Conservation (phyloP, 139 green algal genomes). For the Coccomyxa sp. region DNA sequence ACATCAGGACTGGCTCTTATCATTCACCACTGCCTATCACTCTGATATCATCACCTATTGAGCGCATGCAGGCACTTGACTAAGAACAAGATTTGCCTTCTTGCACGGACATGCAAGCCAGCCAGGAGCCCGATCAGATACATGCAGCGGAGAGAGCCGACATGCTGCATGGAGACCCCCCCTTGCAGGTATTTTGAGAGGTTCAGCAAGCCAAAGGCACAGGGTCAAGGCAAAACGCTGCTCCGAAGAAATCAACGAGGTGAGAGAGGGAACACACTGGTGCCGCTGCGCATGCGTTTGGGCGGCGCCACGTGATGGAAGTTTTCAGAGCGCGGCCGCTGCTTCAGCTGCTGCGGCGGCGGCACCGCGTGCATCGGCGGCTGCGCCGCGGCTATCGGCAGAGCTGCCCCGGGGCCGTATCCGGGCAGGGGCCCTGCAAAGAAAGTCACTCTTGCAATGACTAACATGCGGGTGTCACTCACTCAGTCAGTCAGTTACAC, state of each 20-base stretch:
- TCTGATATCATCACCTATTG: background rate
- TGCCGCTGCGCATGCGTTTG: background rate
- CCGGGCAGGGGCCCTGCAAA: background rate
- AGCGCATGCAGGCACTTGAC: background rate
- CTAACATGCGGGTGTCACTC: background rate
- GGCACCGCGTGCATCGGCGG: conserved; percentile 17
- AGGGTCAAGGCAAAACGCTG: background rate
- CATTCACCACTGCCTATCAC: background rate
- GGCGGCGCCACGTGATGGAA: conserved; percentile 1
- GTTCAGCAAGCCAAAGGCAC: background rate
- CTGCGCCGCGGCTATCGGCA: conserved; percentile 5
- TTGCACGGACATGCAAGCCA: background rate
- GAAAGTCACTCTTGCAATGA: background rate
- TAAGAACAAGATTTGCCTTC: no score
- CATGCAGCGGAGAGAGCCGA: background rate
- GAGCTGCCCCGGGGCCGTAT: no score
- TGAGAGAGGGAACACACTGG: background rate
- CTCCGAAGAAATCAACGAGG: background rate
- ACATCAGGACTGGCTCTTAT: background rate
- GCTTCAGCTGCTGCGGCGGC: background rate
- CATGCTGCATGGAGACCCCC: background rate
- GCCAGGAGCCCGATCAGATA: background rate
- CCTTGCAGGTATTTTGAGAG: background rate
- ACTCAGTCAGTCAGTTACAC: background rate
- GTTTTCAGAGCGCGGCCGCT: background rate